Conservation (phyloP, 306 rosid genomes). For the Cicer cuneatum region DNA sequence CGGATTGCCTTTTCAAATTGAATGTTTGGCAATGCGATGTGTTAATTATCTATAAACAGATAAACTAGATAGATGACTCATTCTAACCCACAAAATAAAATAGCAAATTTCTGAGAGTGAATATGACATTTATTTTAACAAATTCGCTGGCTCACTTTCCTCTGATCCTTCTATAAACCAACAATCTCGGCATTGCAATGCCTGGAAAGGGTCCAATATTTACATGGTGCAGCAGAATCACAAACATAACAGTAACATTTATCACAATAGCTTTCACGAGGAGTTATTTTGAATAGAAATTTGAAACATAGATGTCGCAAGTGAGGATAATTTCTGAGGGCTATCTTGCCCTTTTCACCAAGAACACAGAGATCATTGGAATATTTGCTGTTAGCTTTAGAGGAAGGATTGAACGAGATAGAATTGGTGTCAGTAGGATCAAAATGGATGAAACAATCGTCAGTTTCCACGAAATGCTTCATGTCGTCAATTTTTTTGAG, state of each 20-base stretch:
- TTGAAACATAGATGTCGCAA: conserved; percentile 66
- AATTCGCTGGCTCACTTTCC: not conserved
- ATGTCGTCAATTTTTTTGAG: conserved; percentile 55
- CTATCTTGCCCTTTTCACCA: conserved; percentile 77
- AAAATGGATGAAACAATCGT: conserved; percentile 72
- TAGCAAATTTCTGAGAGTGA: conserved; percentile 26
- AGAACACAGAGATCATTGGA: conserved; percentile 50
- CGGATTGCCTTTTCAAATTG: not conserved
- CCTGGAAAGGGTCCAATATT: conserved; percentile 22
- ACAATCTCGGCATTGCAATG: conserved; percentile 49
- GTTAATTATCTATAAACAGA: not conserved
- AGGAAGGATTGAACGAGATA: not conserved
- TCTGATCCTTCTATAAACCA: conserved; percentile 30
- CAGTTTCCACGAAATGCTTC: conserved; percentile 56
- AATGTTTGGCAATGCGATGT: not conserved
- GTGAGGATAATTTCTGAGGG: conserved; percentile 78
- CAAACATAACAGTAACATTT: conserved; percentile 76
- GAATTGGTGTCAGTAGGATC: conserved; percentile 51
- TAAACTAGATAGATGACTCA: not conserved
- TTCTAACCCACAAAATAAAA: not conserved
- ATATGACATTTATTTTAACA: conserved; percentile 7
- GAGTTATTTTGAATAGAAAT: conserved; percentile 58
- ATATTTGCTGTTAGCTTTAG: not conserved
- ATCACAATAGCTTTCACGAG: conserved; percentile 60
- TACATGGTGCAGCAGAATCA: conserved; percentile 53